A percentile compares a stretch with the other conserved stretches of the same genome.
Evolutionary conservation across 2,329 filamentous ascomycete genomes (phyloP).

Genomic region (Periglandula ipomoeae): DNA sequence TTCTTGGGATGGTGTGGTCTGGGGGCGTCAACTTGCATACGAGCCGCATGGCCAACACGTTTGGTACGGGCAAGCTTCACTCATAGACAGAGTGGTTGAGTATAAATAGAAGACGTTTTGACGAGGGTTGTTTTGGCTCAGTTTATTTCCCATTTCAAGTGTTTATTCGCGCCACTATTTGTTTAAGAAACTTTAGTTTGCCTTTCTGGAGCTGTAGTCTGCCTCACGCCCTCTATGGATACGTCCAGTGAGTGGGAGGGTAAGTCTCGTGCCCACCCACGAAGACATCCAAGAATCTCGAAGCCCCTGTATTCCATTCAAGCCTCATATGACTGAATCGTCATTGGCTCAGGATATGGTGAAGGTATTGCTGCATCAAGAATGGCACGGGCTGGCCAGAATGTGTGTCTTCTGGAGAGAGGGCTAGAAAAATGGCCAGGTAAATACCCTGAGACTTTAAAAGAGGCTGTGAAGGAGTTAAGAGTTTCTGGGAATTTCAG

Average conservation of each 20-base stretch:
- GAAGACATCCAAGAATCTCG: constrained; percentile 38
- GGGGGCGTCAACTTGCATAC: not conserved
- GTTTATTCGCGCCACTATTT: not conserved
- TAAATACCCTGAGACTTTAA: constrained; percentile 45
- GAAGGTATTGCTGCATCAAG: constrained; percentile 56
- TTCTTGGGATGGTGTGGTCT: not conserved
- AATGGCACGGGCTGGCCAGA: constrained; percentile 47
- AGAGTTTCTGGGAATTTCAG: constrained; percentile 42
- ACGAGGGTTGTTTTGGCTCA: too few relatives aligned
- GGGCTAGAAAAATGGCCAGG: constrained; percentile 59
- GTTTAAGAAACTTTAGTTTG: not conserved
- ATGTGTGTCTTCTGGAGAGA: constrained; percentile 55
- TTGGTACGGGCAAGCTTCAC: not conserved
- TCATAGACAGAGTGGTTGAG: not conserved
- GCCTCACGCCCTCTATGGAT: not conserved
- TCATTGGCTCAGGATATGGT: constrained; percentile 62
- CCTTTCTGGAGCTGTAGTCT: not conserved
- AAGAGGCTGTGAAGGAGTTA: constrained; percentile 40
- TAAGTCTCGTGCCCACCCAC: not conserved
- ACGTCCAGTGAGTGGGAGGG: not conserved
- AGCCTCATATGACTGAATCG: constrained; percentile 52
- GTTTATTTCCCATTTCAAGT: not conserved
- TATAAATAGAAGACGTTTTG: not conserved
- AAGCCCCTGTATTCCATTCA: constrained; percentile 48
- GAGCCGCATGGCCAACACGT: not conserved